These are phyloP conservation scores for Thraustochytrium striatum DNA, from an alignment of 352 stramenopile genomes.

Conservation along the genomic window DNA sequence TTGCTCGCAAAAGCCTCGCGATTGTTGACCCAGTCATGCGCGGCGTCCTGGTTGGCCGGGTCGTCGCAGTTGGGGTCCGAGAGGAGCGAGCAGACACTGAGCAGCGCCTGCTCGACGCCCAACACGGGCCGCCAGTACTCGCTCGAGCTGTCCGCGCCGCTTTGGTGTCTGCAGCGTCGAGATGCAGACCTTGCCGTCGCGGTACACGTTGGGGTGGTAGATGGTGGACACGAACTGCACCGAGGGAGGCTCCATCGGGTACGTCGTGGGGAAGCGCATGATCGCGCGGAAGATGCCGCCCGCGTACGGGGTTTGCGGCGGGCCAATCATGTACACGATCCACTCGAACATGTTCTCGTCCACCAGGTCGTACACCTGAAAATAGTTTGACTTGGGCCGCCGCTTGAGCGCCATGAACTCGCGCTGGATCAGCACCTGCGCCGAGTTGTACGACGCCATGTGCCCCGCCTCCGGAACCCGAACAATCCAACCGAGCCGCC, in stretches of 20 bases:
- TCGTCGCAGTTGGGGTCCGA: constrained; percentile 42
- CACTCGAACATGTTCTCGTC: constrained; percentile 2
- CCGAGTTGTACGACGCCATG: not conserved
- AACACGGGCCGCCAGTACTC: constrained; percentile 46
- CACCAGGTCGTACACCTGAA: constrained; percentile 46
- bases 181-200: constrained; percentile 49
- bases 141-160: not conserved
- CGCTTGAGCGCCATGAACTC: not conserved
- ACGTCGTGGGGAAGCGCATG: constrained; percentile 26
- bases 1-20: not conserved
- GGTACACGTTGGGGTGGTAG: constrained; percentile 41
- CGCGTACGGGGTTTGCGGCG: constrained; percentile 22
- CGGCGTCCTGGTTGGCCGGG: constrained; percentile 33
- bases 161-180: constrained; percentile 32
- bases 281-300: constrained; percentile 22
- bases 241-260: constrained; percentile 47
- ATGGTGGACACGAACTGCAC: constrained; percentile 43
- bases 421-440: not conserved
- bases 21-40: not conserved
- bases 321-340: constrained; percentile 46
- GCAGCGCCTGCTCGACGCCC: constrained; percentile 35
- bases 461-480: not conserved
- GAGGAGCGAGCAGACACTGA: constrained; percentile 40
- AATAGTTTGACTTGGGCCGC: constrained; percentile 40
- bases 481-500: no score